Evolutionary conservation across 805 yeast genomes (phyloP).

Genomic region (Vanderwaltozyma verrucispora): DNA sequence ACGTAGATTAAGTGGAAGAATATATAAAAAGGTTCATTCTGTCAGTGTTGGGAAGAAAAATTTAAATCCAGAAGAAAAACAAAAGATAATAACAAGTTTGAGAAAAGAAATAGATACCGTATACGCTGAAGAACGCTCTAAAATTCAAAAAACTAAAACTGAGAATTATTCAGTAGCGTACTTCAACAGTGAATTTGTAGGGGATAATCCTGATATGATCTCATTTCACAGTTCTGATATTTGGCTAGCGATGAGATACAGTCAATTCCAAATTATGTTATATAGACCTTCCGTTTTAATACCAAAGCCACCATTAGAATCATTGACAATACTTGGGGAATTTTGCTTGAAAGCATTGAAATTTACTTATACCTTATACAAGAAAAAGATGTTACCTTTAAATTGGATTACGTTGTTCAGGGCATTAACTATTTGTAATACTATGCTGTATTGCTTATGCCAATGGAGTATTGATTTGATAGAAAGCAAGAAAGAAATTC

Average conservation of each 20-base stretch:
- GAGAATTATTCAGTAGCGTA: constrained; percentile 3
- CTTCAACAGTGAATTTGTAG: constrained; percentile 7
- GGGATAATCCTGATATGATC: constrained; percentile 8
- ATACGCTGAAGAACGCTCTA: constrained; percentile 18
- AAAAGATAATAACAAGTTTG: constrained; percentile 25
- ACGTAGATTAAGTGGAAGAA: constrained; percentile 38
- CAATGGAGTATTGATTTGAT: constrained; percentile 37
- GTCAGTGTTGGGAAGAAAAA: constrained; percentile 30
- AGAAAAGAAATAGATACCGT: constrained; percentile 28
- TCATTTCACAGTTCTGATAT: constrained; percentile 29
- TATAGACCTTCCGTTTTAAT: constrained; percentile 41
- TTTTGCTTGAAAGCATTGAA: constrained; percentile 37
- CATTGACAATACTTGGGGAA: constrained; percentile 35
- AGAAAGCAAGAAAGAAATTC: constrained; percentile 37
- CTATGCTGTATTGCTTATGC: constrained; percentile 37
- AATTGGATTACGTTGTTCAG: constrained; percentile 42
- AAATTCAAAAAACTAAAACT: constrained; percentile 14
- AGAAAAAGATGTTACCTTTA: constrained; percentile 35
- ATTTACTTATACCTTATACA: constrained; percentile 36
- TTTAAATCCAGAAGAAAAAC: constrained; percentile 25
- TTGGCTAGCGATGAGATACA: constrained; percentile 34
- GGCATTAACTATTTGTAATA: constrained; percentile 38
- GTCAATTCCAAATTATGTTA: constrained; percentile 36
- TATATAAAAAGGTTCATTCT: constrained; percentile 38
- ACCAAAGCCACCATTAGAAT: constrained; percentile 35